Evolutionary conservation across 345 rosid species (phyloP).

Genomic region (Salix koriyanagi): DNA sequence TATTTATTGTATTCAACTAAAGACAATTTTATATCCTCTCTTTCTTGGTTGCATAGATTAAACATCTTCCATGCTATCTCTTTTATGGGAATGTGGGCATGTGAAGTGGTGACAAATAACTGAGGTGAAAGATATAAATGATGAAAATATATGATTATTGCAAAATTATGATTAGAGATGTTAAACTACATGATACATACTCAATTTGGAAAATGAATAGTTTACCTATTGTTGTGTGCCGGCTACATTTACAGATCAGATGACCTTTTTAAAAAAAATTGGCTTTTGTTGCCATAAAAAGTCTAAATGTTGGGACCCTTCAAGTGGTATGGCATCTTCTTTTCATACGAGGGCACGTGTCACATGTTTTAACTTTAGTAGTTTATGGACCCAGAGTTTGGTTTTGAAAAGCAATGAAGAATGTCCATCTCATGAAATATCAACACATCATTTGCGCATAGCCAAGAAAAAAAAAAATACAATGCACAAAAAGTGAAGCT

Average conservation of each 20-base stretch:
- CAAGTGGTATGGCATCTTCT: slow-evolving; percentile 13
- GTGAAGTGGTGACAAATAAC: no score
- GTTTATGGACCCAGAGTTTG: not conserved
- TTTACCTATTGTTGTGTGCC: no score
- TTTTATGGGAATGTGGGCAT: no score
- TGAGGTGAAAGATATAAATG: no score
- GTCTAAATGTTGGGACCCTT: slow-evolving; percentile 6
- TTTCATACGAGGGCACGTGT: slow-evolving; percentile 21
- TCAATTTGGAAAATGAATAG: no score
- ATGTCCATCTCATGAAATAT: not conserved
- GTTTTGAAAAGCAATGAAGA: not conserved
- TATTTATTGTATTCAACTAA: not conserved
- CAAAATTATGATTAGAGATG: no score
- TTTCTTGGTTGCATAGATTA: no score
- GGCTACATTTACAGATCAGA: not conserved
- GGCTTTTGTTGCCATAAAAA: slow-evolving; percentile 12
- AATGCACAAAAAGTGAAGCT: not conserved
- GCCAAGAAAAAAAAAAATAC: not conserved
- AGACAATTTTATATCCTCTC: no score
- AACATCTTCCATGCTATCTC: no score
- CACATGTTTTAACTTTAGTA: slow-evolving; percentile 4
- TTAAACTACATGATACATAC: not conserved
- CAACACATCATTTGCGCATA: not conserved
- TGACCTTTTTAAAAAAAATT: not conserved
- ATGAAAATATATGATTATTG: no score